Percentiles rank a stretch among this genome's conserved stretches.
These are phyloP conservation scores for Blastomyces parvus DNA, from an alignment of 2,329 filamentous ascomycete genomes.

Conservation along the genomic window DNA sequence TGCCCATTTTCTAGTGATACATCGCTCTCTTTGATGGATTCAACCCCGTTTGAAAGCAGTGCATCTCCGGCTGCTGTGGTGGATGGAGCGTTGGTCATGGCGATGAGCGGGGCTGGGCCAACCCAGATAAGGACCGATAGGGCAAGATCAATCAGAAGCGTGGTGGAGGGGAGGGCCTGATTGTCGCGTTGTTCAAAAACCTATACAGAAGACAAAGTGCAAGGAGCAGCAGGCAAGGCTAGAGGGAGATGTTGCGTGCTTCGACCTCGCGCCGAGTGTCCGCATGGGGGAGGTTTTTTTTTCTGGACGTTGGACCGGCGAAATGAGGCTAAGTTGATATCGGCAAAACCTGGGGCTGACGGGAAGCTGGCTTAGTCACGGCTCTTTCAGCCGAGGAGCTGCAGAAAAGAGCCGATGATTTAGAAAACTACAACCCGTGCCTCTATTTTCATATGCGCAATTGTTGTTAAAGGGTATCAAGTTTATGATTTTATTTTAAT, in stretches of 20 bases:
- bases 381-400: background rate
- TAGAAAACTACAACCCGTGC: too few species aligned
- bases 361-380: background rate
- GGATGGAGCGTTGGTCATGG: slow-evolving; percentile 2
- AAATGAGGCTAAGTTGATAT: background rate
- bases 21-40: background rate
- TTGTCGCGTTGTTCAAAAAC: background rate
- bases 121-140: background rate
- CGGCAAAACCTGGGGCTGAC: background rate
- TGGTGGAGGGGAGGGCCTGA: background rate
- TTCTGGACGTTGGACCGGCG: background rate
- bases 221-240: background rate
- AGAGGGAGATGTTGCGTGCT: background rate
- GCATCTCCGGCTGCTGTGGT: background rate
- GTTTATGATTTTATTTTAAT: background rate
- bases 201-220: background rate
- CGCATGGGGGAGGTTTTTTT: background rate
- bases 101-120: background rate
- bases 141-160: background rate
- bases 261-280: background rate
- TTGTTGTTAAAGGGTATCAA: slow-evolving; percentile 1
- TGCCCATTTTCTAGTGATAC: slow-evolving; percentile 1
- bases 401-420: background rate
- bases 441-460: background rate
- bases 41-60: slow-evolving; percentile 1